Percentiles rank a stretch among this genome's conserved stretches.
These are phyloP conservation scores for Fusarium proliferatum DNA, from an alignment of 2,329 filamentous ascomycete species.

Conservation along the genomic window DNA sequence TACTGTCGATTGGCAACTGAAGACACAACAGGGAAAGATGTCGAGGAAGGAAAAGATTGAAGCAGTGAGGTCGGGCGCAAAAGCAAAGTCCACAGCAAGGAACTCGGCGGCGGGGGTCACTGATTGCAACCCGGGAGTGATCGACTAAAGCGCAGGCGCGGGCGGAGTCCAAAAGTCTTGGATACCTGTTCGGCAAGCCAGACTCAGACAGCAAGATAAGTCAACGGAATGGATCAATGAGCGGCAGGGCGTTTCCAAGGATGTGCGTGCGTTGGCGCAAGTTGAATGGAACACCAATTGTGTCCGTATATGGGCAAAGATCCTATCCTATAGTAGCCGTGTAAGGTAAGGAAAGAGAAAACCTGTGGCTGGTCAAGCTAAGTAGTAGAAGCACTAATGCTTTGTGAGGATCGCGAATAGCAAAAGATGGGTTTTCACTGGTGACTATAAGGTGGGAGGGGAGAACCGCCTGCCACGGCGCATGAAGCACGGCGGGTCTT, in stretches of 20 bases:
- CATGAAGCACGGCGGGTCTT: conserved; percentile 43
- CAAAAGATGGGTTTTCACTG: conserved; percentile 34
- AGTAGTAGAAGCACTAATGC: conserved; percentile 27
- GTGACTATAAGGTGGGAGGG: conserved; percentile 27
- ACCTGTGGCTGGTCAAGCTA: conserved; percentile 29
- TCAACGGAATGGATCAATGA: conserved; percentile 33
- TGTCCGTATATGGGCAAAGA: conserved; percentile 21
- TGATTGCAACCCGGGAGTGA: conserved; percentile 23
- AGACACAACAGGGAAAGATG: conserved; percentile 7
- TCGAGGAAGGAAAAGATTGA: conserved; percentile 19
- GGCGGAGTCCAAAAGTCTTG: conserved; percentile 33
- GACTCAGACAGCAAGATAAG: conserved; percentile 14
- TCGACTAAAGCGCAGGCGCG: conserved; percentile 31
- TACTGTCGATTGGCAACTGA: conserved; percentile 10
- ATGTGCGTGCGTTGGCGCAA: conserved; percentile 30
- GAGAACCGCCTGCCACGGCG: conserved; percentile 27
- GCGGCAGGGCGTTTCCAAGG: conserved; percentile 27
- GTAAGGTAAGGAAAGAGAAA: conserved; percentile 2
- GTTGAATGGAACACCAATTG: conserved; percentile 21
- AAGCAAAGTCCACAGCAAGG: conserved; percentile 20
- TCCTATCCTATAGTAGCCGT: conserved; percentile 12
- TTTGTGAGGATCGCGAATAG: conserved; percentile 27
- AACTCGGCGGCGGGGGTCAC: conserved; percentile 34
- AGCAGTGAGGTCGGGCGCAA: conserved; percentile 25
- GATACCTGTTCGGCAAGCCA: conserved; percentile 17